Base-by-base conservation (phyloP, 148 eudicot genomes). In the Chenopodium formosanum region DNA sequence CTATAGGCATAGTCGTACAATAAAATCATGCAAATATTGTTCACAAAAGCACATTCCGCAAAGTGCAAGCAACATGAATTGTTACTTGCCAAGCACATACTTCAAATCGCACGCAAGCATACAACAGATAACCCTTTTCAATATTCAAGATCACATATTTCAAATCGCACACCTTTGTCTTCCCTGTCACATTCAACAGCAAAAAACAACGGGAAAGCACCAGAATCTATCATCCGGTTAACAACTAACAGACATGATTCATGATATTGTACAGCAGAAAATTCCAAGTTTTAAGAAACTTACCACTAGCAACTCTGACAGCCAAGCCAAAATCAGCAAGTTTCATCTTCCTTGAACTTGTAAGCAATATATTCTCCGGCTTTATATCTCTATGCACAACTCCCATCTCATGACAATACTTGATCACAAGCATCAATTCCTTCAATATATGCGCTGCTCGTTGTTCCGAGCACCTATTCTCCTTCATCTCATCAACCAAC, bases 401-500 rank as follows among this genome's bases (percentile, higher is more conserved):
- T 19, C 98, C 98, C 94, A 90, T 93, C n/a, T 93, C 93, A 82
- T 93, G 98, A 82, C 98, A 95, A 83, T 95, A 93, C 88, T 90
- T 91, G 25, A 93, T 86, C 37, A 93, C 97, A 82, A 89, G 80
- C 93, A 95, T 89, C 76, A 95, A 78, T 37, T 95, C 97, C 88
- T 90, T 91, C 83, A 93, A 84, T 64, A 92, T 29, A 66, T 81
- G 74, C 11, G 95, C 92, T 77, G 92, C 94, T 73, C 90, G 87
- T 19, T 87, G 91, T 85, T 94, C 98, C 23, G 95, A 92, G 80
- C 80, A 92, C 77, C 75, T 83, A 34, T 89, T 94, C 67, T 87
- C 91, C 82, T 88, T 74, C 92, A 94, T 84, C 90, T 89, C 90
- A 89, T 92, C 93, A 82, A 94, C 88, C 90, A 94, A 82, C 82